Conservation (phyloP, 192 early-diverging fungal genomes). For the Backusella tarrabulga region DNA sequence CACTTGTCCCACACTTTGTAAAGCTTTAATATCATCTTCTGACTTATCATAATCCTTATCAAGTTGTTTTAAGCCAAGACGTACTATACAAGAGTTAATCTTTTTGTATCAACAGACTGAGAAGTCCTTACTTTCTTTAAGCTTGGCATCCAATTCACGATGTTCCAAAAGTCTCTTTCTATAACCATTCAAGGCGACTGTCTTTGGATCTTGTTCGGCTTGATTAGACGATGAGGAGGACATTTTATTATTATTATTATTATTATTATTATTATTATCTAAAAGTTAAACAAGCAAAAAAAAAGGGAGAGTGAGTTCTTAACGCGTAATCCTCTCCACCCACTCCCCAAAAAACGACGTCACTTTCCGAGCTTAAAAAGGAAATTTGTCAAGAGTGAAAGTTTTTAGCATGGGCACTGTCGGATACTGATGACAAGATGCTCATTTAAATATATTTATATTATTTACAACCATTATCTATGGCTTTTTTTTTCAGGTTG, state of each 20-base stretch:
- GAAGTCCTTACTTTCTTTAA: constrained; percentile 79
- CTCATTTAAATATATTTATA: no score
- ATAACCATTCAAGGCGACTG: constrained; percentile 82
- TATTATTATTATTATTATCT: background rate
- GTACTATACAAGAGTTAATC: constrained; percentile 44
- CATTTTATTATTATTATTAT: constrained; percentile 17
- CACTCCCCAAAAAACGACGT: background rate
- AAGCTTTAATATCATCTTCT: constrained; percentile 97
- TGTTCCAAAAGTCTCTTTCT: constrained; percentile 88
- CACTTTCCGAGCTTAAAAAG: background rate
- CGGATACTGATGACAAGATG: no score
- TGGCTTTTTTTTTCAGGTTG: no score
- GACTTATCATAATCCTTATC: constrained; percentile 94
- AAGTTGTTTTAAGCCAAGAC: constrained; percentile 78
- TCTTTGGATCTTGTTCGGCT: constrained; percentile 59
- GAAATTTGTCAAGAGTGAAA: background rate
- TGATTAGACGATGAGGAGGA: constrained; percentile 29
- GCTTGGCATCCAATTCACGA: constrained; percentile 91
- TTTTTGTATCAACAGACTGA: background rate
- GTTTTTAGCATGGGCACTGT: background rate
- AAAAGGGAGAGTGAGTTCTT: background rate
- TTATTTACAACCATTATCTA: no score
- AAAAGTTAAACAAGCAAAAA: background rate
- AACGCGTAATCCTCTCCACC: background rate
- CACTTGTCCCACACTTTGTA: constrained; percentile 98